Conservation (phyloP, 441 rosid species). For the Pelargonium fulgidum region DNA sequence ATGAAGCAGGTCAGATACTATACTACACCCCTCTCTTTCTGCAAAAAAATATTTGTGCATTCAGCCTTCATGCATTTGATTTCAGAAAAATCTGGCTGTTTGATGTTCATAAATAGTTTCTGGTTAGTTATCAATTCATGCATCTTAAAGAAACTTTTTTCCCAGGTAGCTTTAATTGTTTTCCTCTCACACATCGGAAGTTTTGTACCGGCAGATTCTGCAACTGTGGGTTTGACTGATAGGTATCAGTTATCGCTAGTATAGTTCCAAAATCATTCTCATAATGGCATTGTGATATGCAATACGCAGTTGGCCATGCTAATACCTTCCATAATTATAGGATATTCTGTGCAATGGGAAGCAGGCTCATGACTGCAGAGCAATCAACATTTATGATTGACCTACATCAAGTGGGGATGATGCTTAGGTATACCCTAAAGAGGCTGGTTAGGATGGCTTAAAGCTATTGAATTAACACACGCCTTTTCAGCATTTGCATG, state of each 20-base stretch:
- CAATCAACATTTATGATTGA: constrained; percentile 97
- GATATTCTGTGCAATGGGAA: constrained; percentile 94
- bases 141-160: constrained; percentile 15
- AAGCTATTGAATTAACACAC: constrained; percentile 14
- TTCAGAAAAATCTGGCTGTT: neutral
- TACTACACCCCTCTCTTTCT: constrained; percentile 7
- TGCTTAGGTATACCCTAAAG: constrained; percentile 60
- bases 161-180: constrained; percentile 91
- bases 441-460: constrained; percentile 20
- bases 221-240: constrained; percentile 91
- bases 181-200: constrained; percentile 97
- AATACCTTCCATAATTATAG: constrained; percentile 34
- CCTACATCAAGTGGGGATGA: constrained; percentile 96
- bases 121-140: constrained; percentile 11
- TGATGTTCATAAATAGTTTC: neutral
- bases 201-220: constrained; percentile 96
- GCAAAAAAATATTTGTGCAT: neutral
- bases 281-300: constrained; percentile 10
- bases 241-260: constrained; percentile 49
- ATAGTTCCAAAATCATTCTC: constrained; percentile 20
- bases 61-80: neutral
- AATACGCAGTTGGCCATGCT: constrained; percentile 18
- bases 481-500: constrained; percentile 10
- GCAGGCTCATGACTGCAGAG: constrained; percentile 82
- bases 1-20: constrained; percentile 66